A percentile compares a stretch with the other conserved stretches of the same genome.
Conservation (phyloP, 2,329 filamentous ascomycete genomes). For the Cladorrhinum sp. region DNA sequence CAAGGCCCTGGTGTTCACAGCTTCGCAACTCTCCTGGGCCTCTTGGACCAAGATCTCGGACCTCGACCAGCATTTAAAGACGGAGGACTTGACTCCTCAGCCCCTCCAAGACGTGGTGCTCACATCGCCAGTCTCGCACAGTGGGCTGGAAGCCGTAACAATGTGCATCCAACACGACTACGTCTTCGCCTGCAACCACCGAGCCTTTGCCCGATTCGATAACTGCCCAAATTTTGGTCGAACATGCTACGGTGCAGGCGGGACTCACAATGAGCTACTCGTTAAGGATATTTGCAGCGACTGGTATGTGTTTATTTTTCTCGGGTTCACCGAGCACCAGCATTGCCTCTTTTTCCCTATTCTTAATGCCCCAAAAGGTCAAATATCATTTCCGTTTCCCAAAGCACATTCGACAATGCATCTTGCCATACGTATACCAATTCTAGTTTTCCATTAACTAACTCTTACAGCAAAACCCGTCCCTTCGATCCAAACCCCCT, state of each 20-base stretch:
- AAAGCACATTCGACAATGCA: too few relatives aligned
- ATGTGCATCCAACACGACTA: constrained; percentile 30
- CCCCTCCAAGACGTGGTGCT: too few relatives aligned
- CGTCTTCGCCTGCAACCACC: constrained; percentile 28
- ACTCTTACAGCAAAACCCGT: neutral
- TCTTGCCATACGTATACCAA: too few relatives aligned
- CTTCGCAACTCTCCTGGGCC: too few relatives aligned
- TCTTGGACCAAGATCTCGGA: too few relatives aligned
- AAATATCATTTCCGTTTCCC: neutral
- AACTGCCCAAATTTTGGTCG: constrained; percentile 27
- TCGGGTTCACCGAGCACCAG: too few relatives aligned
- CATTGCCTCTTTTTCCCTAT: neutral
- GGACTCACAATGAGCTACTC: constrained; percentile 22
- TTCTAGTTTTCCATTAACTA: too few relatives aligned
- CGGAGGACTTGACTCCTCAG: too few relatives aligned
- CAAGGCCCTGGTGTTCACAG: too few relatives aligned
- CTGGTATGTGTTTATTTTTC: constrained; percentile 14
- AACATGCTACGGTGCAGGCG: constrained; percentile 27
- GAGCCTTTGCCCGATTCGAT: constrained; percentile 27
- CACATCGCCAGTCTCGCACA: neutral
- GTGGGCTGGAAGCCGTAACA: neutral
- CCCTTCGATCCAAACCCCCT: neutral
- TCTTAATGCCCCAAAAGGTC: neutral
- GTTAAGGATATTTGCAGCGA: constrained; percentile 24
- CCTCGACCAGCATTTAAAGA: neutral